Evolutionary conservation across 805 yeast genomes (phyloP), one percentile per base, ranked within the genome.

Genomic region (Candida boidinii): DNA sequence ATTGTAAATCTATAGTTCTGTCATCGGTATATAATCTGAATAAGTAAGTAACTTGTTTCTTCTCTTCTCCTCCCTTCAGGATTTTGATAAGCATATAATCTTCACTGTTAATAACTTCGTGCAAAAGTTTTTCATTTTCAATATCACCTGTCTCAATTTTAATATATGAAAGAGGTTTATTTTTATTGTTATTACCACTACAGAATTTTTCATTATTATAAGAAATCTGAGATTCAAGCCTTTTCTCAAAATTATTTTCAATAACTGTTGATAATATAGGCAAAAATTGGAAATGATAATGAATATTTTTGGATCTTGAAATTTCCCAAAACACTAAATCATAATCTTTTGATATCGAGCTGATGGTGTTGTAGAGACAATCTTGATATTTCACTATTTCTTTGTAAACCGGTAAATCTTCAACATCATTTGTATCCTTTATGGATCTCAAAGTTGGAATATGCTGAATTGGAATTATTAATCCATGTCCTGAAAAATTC

Each of bases 401-500:
- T 25, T 56, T 50, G 34, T 37, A 51, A 4, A 64, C 30, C 3
- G 62, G 57, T 2, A 64, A 49, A 6, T 60, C 46, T 11, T 52
- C 40, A 4, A 61, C 47, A 7, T 48, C 41, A 3, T 41, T 37
- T 0, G 39, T 36, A 16, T 54, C 53, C 31, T 43, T 36, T 42
- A 44, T 44, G 42, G 49, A 42, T 23, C 34, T 42, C 26, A 45
- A 41, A 9, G 44, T 67, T 0, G 95, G 69, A 7, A 64, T 61
- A 51, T 87, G 96, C 15, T 78, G 75, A 14, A 88, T 70, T 0
- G 96, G 94, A 10, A 86, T 73, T 7, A 88, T 66, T 27, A 87
- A 61, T 16, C 84, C 83, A 60, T 87, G 96, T 0, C 94, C 95
- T 0, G 94, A 73, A 46, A 83, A 77, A 7, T 62, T 58, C 4